phyloP scores from a whole-genome alignment of 352 stramenopile genomes.

The Globisporangium iwayamae region DNA sequence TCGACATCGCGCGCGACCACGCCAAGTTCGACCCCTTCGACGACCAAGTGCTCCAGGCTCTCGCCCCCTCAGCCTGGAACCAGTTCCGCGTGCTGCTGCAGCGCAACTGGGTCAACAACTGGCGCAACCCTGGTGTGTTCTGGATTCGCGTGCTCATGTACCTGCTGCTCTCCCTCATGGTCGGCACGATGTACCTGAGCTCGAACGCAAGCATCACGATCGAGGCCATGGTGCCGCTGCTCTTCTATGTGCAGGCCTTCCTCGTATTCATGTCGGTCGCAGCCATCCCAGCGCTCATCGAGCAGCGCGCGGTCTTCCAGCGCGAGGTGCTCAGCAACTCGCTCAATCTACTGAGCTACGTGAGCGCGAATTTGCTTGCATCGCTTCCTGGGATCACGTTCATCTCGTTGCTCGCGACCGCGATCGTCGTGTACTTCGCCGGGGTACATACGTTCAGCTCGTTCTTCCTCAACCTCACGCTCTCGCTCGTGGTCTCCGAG shows the following conservation, averaged over 20 bases:
- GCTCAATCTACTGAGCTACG: slow-evolving; percentile 73
- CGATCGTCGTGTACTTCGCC: slow-evolving; percentile 49
- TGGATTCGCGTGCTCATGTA: slow-evolving; percentile 86
- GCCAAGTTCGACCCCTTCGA: slow-evolving; percentile 21
- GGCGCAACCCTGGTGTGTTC: slow-evolving; percentile 68
- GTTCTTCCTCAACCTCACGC: slow-evolving; percentile 72
- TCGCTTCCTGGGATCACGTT: slow-evolving; percentile 59
- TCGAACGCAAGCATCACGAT: slow-evolving; percentile 33
- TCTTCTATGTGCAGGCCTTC: slow-evolving; percentile 90
- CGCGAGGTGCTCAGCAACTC: slow-evolving; percentile 77
- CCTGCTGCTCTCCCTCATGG: slow-evolving; percentile 68
- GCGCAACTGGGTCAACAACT: slow-evolving; percentile 60
- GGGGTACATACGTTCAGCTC: slow-evolving; percentile 51
- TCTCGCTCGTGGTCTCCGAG: slow-evolving; percentile 76
- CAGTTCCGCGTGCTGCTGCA: slow-evolving; percentile 59
- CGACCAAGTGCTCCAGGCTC: slow-evolving; percentile 31
- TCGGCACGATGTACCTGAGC: slow-evolving; percentile 70
- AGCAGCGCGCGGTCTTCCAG: slow-evolving; percentile 80
- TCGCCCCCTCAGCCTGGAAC: slow-evolving; percentile 35
- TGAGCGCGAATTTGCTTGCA: slow-evolving; percentile 67
- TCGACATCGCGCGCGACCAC: slow-evolving; percentile 33
- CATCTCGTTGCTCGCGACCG: slow-evolving; percentile 53
- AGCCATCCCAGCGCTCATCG: slow-evolving; percentile 77
- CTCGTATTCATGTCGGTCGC: slow-evolving; percentile 90
- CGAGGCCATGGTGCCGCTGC: slow-evolving; percentile 47